Percentiles rank a stretch among this genome's conserved stretches.
Evolutionary conservation across 306 rosid genomes (phyloP).

Genomic region (Castanea mollissima): DNA sequence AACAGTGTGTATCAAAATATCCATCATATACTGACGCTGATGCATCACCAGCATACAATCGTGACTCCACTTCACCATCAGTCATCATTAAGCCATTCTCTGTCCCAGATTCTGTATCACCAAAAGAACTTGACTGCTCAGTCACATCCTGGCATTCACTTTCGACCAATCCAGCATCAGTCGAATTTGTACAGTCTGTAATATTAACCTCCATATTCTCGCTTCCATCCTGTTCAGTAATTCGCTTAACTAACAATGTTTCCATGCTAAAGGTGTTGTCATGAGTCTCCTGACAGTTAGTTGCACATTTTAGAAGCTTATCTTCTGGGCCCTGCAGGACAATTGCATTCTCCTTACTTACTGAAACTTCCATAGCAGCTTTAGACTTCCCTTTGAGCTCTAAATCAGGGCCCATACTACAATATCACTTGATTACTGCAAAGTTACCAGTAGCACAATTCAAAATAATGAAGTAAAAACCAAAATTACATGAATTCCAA

Average conservation of each 20-base stretch:
- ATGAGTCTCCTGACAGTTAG: slow-evolving; percentile 17
- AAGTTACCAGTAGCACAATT: slow-evolving; percentile 12
- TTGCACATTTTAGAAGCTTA: slow-evolving; percentile 26
- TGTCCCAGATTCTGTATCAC: slow-evolving; percentile 47
- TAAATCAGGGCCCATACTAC: slow-evolving; percentile 51
- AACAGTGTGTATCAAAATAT: slow-evolving; percentile 16
- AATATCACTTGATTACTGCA: neutral
- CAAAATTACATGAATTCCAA: slow-evolving; percentile 7
- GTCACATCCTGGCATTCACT: slow-evolving; percentile 37
- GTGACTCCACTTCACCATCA: slow-evolving; percentile 64
- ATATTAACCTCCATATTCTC: slow-evolving; percentile 55
- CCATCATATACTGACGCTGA: slow-evolving; percentile 38
- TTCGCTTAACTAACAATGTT: slow-evolving; percentile 15
- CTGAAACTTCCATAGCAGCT: slow-evolving; percentile 31
- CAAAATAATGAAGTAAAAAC: slow-evolving; percentile 10
- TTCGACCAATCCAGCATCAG: slow-evolving; percentile 28
- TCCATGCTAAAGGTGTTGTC: slow-evolving; percentile 25
- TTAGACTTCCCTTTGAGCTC: slow-evolving; percentile 34
- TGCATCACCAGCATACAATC: slow-evolving; percentile 13
- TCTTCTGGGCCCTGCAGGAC: slow-evolving; percentile 11
- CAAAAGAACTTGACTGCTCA: slow-evolving; percentile 77
- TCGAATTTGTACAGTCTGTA: slow-evolving; percentile 23
- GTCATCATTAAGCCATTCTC: slow-evolving; percentile 38
- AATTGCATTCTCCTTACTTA: slow-evolving; percentile 31
- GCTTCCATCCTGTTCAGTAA: slow-evolving; percentile 11